A percentile compares a stretch with the other conserved stretches of the same genome.
These are phyloP conservation scores for Leavenworthia alabamica DNA, from an alignment of 345 rosid species.

Conservation along the genomic window DNA sequence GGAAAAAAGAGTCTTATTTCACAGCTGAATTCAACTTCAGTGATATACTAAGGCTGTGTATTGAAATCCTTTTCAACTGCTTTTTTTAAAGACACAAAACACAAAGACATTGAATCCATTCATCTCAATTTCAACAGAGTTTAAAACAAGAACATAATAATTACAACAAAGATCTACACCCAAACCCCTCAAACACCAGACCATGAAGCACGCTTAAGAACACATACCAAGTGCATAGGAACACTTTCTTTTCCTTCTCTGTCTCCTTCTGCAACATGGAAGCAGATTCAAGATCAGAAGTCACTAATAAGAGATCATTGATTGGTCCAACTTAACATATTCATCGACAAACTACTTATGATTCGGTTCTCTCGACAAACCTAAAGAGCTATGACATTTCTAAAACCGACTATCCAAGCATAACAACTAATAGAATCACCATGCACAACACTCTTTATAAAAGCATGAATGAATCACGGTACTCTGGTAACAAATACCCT, in stretches of 20 bases:
- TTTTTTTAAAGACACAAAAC: slow-evolving; percentile 24
- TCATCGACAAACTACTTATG: background rate
- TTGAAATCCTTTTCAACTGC: background rate
- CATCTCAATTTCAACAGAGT: slow-evolving; percentile 11
- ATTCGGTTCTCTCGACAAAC: background rate
- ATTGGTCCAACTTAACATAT: background rate
- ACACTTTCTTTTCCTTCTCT: slow-evolving; percentile 1
- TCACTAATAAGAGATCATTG: background rate
- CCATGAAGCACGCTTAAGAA: background rate
- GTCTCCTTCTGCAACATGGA: slow-evolving; percentile 19
- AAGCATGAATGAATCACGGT: background rate
- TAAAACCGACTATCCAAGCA: background rate
- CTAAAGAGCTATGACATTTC: background rate
- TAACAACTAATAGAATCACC: background rate
- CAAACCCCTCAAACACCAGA: slow-evolving; percentile 4
- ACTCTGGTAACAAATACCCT: no score
- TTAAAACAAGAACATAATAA: slow-evolving; percentile 15
- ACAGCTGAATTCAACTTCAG: no score
- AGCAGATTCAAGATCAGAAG: slow-evolving; percentile 9
- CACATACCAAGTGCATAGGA: slow-evolving; percentile 12
- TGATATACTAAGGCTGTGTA: no score
- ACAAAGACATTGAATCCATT: slow-evolving; percentile 18
- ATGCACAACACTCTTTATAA: background rate
- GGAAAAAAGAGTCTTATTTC: background rate
- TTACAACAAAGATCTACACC: slow-evolving; percentile 21